phyloP scores from a whole-genome alignment of 2,329 filamentous ascomycete genomes.

The Fusarium cyanostomum region DNA sequence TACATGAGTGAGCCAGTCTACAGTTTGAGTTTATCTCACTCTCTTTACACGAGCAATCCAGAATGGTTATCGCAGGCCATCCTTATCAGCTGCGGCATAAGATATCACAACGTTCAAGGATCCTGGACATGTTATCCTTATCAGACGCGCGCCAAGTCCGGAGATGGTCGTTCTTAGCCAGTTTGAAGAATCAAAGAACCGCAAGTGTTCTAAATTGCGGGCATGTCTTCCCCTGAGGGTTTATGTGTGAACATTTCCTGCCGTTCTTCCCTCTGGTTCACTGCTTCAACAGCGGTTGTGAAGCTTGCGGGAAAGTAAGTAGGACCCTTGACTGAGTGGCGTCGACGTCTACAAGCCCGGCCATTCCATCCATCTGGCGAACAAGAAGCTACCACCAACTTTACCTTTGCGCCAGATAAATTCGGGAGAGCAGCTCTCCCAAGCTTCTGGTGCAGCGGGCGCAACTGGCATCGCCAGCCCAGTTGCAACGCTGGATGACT shows the following conservation, averaged over 20 bases:
- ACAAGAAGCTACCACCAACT: constrained; percentile 10
- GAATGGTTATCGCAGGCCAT: not conserved
- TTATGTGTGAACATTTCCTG: not conserved
- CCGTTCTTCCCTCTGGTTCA: too few relatives aligned
- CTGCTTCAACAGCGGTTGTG: too few relatives aligned
- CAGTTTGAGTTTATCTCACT: constrained; percentile 4
- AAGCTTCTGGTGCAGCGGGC: constrained; percentile 25
- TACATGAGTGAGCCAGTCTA: constrained; percentile 6
- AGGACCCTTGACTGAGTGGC: not conserved
- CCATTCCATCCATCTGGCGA: not conserved
- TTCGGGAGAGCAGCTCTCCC: constrained; percentile 22
- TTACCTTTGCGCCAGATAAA: constrained; percentile 23
- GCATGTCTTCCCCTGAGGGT: constrained; percentile 1
- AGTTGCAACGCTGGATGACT: constrained; percentile 17
- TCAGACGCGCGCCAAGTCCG: constrained; percentile 28
- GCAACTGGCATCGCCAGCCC: constrained; percentile 11
- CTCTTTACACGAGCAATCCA: not conserved
- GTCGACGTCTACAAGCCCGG: not conserved
- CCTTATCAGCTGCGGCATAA: constrained; percentile 24
- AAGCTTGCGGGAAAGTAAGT: not conserved
- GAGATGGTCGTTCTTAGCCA: constrained; percentile 6
- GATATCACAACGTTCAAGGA: constrained; percentile 17
- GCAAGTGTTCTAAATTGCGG: not conserved
- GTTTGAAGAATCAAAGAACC: not conserved
- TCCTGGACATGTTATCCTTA: constrained; percentile 38